Evolutionary conservation across 805 yeast species (phyloP).

Genomic region (Monosporozyma servazzii): DNA sequence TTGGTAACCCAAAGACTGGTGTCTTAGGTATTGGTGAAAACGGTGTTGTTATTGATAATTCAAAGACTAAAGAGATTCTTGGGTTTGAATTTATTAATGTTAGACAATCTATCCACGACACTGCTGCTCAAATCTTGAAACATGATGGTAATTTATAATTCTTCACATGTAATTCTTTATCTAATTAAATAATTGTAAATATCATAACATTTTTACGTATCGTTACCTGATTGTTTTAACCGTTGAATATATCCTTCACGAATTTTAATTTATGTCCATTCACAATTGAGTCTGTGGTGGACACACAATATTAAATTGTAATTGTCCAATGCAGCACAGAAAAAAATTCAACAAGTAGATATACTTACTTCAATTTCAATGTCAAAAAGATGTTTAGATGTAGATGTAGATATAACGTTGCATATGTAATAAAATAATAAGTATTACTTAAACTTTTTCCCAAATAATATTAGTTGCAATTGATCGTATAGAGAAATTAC

Average conservation of each 20-base stretch:
- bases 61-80: slow-evolving; percentile 15
- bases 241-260: too few species aligned
- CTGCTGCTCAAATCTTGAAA: slow-evolving; percentile 20
- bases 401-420: neutral
- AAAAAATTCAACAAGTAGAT: too few species aligned
- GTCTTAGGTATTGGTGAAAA: slow-evolving; percentile 3
- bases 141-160: slow-evolving; percentile 9
- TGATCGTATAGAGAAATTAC: slow-evolving; percentile 97
- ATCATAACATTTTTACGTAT: too few species aligned
- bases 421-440: neutral
- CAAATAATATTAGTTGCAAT: slow-evolving; percentile 88
- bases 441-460: slow-evolving; percentile 78
- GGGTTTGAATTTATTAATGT: slow-evolving; percentile 19
- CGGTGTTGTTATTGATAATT: slow-evolving; percentile 10
- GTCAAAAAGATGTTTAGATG: too few species aligned
- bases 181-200: too few species aligned
- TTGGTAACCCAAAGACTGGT: slow-evolving; percentile 28
- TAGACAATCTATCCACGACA: slow-evolving; percentile 16
- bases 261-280: too few species aligned
- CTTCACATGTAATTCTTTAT: too few species aligned
- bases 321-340: too few species aligned
- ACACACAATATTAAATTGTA: too few species aligned
- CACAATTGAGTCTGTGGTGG: too few species aligned
- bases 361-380: neutral
- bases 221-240: too few species aligned